phyloP scores from a whole-genome alignment of 371 early-diverging fungal genomes.

The Mucor racemosus region DNA sequence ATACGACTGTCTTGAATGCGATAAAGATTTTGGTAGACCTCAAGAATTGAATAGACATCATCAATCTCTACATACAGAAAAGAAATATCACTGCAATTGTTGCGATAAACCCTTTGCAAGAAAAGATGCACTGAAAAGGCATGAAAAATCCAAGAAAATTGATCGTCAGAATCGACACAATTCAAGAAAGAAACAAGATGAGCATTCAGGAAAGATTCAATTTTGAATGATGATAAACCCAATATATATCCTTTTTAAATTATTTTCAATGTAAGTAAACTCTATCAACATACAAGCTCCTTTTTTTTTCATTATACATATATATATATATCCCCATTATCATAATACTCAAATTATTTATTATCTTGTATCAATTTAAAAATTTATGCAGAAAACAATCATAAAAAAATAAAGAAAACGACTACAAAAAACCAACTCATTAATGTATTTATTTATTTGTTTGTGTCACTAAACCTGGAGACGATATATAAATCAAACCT shows the following conservation, averaged over 20 bases:
- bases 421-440: too few relatives aligned
- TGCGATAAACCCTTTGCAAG: background rate
- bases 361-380: background rate
- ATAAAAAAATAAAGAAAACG: background rate
- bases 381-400: background rate
- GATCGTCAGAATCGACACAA: background rate
- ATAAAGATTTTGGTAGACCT: background rate
- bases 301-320: background rate
- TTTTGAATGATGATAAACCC: background rate
- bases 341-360: too few relatives aligned
- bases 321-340: background rate
- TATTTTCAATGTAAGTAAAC: background rate
- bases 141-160: background rate
- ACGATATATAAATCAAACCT: background rate
- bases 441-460: background rate
- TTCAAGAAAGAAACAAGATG: background rate
- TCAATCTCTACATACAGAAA: background rate
- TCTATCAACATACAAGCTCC: background rate
- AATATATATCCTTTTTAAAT: background rate
- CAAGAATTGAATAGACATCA: background rate
- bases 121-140: slow-evolving; percentile 7
- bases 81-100: background rate
- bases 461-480: background rate
- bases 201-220: background rate
- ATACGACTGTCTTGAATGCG: background rate